Base-by-base conservation (phyloP, 1,284 basidiomycete species). In the Pisolithus thermaeus region DNA sequence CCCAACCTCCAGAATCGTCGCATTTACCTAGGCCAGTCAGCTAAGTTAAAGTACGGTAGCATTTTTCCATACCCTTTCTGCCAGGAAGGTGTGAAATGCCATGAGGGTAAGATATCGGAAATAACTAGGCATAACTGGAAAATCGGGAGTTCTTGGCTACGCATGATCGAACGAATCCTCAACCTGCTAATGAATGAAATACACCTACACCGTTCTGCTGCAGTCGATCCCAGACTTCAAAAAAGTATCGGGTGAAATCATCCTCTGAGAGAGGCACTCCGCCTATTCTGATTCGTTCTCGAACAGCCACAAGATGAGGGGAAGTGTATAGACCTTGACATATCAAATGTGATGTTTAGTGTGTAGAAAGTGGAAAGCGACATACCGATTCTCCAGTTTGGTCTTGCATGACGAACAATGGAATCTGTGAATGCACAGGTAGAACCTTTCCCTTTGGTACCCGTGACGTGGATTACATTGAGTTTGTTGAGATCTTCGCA, bases 381-480 rank as follows among this genome's bases (percentile, higher is more conserved):
- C 73, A 46, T 61, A 88, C 88, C 88, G 56, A 85, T 77, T 73
- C 83, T 90, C 79, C 83, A 86, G 3, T 76, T 70, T 6, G 88
- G 88, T 57, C 69, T 77, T 9, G 75, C 68, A 57, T 79, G 75
- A 30, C 84, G 80, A 51, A 92, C 68, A 50, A 90, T 81, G 7
- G 85, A 89, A 65, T 92, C 85, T 3, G 81, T 80, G 61, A 99
- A 99, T 2, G 97, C 96, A 52, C 90, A 92, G 0, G 97, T 97
- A 3, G 94, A 98, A 3, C 97, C 97, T 68, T 99, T 99, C 44
- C 97, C 97, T 71, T 99, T 99, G 4, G 97, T 99, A 2, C 97
- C 97, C 12, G 97, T 96, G 62, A 99, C 87, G 73, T 99, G 97
- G 30, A 99, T 81, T 50, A 95, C 92, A 69, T 98, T 97, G 56